Conservation (phyloP, 2,329 filamentous ascomycete species). For the Apiospora sp. region DNA sequence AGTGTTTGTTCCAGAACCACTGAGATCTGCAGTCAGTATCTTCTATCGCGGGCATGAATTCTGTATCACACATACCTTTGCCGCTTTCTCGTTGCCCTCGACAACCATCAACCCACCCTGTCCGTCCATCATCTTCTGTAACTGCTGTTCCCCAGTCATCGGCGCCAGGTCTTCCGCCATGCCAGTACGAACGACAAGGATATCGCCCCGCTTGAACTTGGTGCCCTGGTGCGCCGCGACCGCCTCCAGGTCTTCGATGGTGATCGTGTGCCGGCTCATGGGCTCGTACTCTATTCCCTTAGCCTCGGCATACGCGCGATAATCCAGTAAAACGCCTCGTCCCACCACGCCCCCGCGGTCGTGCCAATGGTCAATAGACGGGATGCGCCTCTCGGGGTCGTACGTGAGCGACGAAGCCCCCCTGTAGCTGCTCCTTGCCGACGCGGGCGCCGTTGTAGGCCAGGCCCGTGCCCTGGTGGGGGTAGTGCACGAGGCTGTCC, state of each 20-base stretch:
- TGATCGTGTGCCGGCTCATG: constrained; percentile 52
- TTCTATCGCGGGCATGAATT: neutral
- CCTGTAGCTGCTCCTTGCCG: constrained; percentile 24
- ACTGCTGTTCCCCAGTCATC: constrained; percentile 38
- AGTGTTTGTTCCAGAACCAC: constrained; percentile 66
- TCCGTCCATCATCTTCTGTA: constrained; percentile 31
- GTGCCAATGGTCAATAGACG: constrained; percentile 28
- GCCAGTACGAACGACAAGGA: constrained; percentile 63
- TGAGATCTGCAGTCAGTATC: constrained; percentile 40
- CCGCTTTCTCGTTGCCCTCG: constrained; percentile 54
- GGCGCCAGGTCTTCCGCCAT: constrained; percentile 46
- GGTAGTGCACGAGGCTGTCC: constrained; percentile 28
- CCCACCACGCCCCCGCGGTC: constrained; percentile 54
- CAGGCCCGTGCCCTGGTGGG: constrained; percentile 23
- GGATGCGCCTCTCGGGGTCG: constrained; percentile 24
- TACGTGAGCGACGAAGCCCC: neutral
- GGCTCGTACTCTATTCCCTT: constrained; percentile 47
- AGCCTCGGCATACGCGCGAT: constrained; percentile 52
- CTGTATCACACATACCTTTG: constrained; percentile 40
- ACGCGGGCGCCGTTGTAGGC: constrained; percentile 24
- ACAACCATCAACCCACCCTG: constrained; percentile 52
- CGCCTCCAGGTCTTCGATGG: constrained; percentile 50
- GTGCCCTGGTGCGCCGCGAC: constrained; percentile 54
- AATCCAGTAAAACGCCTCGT: constrained; percentile 62
- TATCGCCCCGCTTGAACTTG: constrained; percentile 57